Base-by-base conservation (phyloP, 108 stramenopile genomes). In the Skeletonema grethae region DNA sequence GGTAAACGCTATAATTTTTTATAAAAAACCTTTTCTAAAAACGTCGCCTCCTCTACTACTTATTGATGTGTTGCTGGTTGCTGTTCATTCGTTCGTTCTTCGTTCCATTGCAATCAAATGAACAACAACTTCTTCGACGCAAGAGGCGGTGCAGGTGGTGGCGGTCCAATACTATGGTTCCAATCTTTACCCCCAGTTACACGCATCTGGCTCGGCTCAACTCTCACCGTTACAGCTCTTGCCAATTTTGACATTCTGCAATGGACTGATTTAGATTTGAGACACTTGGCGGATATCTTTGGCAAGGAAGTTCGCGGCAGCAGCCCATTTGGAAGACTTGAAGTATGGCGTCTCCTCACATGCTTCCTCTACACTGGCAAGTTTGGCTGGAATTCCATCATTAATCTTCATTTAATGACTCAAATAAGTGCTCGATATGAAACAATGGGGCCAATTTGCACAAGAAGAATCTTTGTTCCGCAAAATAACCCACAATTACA, bases 361-460 rank as follows among this genome's bases (percentile, higher is more conserved):
- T 77, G 77, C 45, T 77, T 77, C 34, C 64, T 77, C 2, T 77
- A 70, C 57, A 59, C 64, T 58, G 77, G 77, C 3, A 77, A 71
- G 25, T 65, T 77, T 57, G 69, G 77, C 50, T 77, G 39, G 45
- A 56, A 70, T 7, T 57, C 65, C 18, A 20, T 77, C 1, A 65
- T 77, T 1, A 67, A 57, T 22, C 64, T 77, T 11, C 77, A 77
- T 58, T 41, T 70, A 20, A 65, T 77, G 77, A 60, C 43, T 39
- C 69, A 77, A 60, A 77, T 77, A n/a, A 77, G 77, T 36, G 13
- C 36, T 13, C 22, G 77, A 36, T 77, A 77, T 53, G 77, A 77
- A 61, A 32, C 25, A 6, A 77, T 77, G 77, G 77, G 69, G 12
- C 77, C 77, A 24, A 77, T 71, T 13, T 77, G 77, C 45, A 77